Evolutionary conservation across 495 filamentous ascomycete genomes (phyloP).

Genomic region (Lophiotrema nucula): DNA sequence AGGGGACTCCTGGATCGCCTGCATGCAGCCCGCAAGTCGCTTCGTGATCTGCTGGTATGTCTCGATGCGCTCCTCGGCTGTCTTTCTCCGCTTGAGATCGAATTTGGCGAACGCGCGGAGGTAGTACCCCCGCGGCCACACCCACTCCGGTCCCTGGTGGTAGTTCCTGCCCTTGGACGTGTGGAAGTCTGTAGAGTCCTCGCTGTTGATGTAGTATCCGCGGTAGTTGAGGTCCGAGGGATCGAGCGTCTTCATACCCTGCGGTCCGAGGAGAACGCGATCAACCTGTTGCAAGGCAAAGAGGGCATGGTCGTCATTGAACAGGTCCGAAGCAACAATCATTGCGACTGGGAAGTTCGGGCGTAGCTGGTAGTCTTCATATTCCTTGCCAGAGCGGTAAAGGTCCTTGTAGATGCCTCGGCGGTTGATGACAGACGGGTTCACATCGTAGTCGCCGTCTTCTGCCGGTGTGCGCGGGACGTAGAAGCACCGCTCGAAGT

Average conservation of each 20-base stretch:
- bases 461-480: slow-evolving; percentile 67
- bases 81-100: slow-evolving; percentile 71
- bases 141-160: slow-evolving; percentile 97
- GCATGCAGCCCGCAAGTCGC: slow-evolving; percentile 75
- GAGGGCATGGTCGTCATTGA: slow-evolving; percentile 73
- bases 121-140: slow-evolving; percentile 98
- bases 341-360: slow-evolving; percentile 95
- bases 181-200: slow-evolving; percentile 84
- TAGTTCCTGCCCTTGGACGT: slow-evolving; percentile 95
- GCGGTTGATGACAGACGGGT: slow-evolving; percentile 73
- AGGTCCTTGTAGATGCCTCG: slow-evolving; percentile 98
- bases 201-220: slow-evolving; percentile 89
- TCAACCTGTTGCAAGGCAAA: slow-evolving; percentile 77
- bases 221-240: slow-evolving; percentile 88
- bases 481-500: slow-evolving; percentile 89
- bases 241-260: slow-evolving; percentile 94
- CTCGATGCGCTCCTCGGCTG: slow-evolving; percentile 68
- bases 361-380: slow-evolving; percentile 95
- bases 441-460: slow-evolving; percentile 75
- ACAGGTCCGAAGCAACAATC: slow-evolving; percentile 87
- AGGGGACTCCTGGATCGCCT: slow-evolving; percentile 67
- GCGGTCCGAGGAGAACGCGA: slow-evolving; percentile 73
- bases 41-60: slow-evolving; percentile 91
- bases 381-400: slow-evolving; percentile 86
- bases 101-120: slow-evolving; percentile 87